Percentiles rank a stretch among this genome's conserved stretches.
These are phyloP conservation scores for Boletus insuetus DNA, from an alignment of 768 basidiomycete genomes.

Conservation along the genomic window DNA sequence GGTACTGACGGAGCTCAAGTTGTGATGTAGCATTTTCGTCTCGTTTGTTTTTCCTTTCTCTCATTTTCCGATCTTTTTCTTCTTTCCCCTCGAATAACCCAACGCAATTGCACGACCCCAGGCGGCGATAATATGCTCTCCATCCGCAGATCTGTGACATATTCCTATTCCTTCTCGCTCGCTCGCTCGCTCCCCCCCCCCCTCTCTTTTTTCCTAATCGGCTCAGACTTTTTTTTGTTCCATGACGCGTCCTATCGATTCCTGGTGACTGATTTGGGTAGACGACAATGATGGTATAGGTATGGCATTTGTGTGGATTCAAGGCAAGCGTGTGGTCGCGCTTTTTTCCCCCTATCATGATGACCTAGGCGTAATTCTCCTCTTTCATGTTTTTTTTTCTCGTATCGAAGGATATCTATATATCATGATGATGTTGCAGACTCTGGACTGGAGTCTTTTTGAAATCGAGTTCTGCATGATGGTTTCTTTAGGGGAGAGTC, in stretches of 20 bases:
- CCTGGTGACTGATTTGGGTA: constrained; percentile 1
- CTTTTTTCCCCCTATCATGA: no score
- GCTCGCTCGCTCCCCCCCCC: background rate
- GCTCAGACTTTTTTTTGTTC: background rate
- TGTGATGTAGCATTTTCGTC: constrained; percentile 42
- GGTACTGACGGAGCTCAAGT: constrained; percentile 83
- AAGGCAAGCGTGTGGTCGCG: no score
- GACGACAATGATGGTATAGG: background rate
- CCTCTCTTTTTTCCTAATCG: background rate
- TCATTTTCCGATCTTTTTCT: background rate
- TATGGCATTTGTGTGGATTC: background rate
- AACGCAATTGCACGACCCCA: constrained; percentile 9
- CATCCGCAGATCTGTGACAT: constrained; percentile 20
- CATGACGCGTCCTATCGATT: background rate
- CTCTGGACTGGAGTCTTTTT: no score
- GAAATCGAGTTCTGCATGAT: no score
- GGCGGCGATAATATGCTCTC: constrained; percentile 25
- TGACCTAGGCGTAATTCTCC: no score
- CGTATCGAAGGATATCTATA: no score
- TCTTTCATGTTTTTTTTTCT: no score
- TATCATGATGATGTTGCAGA: no score
- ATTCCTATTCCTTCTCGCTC: constrained; percentile 5
- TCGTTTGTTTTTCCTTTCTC: background rate
- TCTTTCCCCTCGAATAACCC: background rate
- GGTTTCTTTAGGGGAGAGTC: no score